phyloP scores from a whole-genome alignment of 306 rosid species.

The Casuarina equisetifolia region DNA sequence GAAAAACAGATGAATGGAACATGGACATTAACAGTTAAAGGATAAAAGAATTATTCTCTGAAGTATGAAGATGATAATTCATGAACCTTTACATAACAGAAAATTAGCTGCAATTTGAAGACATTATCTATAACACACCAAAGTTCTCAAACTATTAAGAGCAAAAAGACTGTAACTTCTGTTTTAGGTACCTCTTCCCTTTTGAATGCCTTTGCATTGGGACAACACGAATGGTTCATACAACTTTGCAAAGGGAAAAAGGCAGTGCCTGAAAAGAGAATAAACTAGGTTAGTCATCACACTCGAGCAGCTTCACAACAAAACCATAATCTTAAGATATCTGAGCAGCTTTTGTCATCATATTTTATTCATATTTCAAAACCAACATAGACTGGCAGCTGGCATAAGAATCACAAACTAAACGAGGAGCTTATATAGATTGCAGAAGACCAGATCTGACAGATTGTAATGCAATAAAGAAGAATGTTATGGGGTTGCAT shows the following conservation, averaged over 20 bases:
- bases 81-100: neutral
- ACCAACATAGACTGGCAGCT: neutral
- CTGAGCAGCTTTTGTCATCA: conserved; percentile 1
- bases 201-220: conserved; percentile 93
- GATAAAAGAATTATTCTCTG: neutral
- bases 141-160: neutral
- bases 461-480: neutral
- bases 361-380: neutral
- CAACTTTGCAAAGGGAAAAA: conserved; percentile 93
- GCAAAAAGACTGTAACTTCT: conserved; percentile 7
- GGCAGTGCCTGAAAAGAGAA: conserved; percentile 66
- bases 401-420: neutral
- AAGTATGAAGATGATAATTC: neutral
- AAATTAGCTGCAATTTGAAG: too few relatives aligned
- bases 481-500: neutral
- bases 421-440: neutral
- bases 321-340: neutral
- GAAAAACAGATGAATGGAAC: neutral
- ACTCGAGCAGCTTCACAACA: neutral
- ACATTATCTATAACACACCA: neutral
- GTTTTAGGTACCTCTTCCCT: conserved; percentile 71
- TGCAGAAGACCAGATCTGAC: neutral
- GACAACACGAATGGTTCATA: conserved; percentile 92
- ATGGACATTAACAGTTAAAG: neutral
- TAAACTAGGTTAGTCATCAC: neutral